These are phyloP conservation scores for Fusarium sulawesiense DNA, from an alignment of 2,329 filamentous ascomycete species.

Conservation along the genomic window DNA sequence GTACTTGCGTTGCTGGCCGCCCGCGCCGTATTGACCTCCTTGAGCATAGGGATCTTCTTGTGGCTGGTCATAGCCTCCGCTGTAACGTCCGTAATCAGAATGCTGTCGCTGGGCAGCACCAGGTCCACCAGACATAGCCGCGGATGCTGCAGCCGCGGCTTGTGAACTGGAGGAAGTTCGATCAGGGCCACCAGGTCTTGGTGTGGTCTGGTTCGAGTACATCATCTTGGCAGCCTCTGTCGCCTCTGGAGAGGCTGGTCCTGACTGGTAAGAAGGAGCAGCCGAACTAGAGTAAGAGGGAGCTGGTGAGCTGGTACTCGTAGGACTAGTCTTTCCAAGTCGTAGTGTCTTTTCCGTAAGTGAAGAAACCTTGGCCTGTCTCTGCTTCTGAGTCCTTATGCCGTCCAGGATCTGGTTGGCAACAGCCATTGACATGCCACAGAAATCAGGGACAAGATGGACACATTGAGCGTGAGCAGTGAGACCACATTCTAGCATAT, in stretches of 20 bases:
- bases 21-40: slow-evolving; percentile 50
- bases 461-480: slow-evolving; percentile 93
- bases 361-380: slow-evolving; percentile 66
- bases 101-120: slow-evolving; percentile 50
- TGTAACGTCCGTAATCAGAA: slow-evolving; percentile 52
- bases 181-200: slow-evolving; percentile 63
- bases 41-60: slow-evolving; percentile 53
- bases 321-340: slow-evolving; percentile 59
- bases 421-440: slow-evolving; percentile 98
- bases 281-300: slow-evolving; percentile 51
- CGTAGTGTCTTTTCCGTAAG: slow-evolving; percentile 77
- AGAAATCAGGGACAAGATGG: slow-evolving; percentile 97
- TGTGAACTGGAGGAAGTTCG: slow-evolving; percentile 65
- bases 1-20: slow-evolving; percentile 71
- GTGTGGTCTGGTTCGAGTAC: slow-evolving; percentile 67
- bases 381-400: slow-evolving; percentile 81
- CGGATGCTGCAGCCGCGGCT: slow-evolving; percentile 67
- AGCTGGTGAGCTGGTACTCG: slow-evolving; percentile 50
- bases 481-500: slow-evolving; percentile 79
- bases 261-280: slow-evolving; percentile 38
- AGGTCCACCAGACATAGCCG: slow-evolving; percentile 67
- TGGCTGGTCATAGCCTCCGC: slow-evolving; percentile 49
- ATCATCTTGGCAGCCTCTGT: slow-evolving; percentile 73
- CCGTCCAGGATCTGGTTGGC: slow-evolving; percentile 94
- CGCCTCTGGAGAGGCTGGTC: slow-evolving; percentile 58